Evolutionary conservation across 768 basidiomycete species (phyloP).

Genomic region (Termitomyces sp.): DNA sequence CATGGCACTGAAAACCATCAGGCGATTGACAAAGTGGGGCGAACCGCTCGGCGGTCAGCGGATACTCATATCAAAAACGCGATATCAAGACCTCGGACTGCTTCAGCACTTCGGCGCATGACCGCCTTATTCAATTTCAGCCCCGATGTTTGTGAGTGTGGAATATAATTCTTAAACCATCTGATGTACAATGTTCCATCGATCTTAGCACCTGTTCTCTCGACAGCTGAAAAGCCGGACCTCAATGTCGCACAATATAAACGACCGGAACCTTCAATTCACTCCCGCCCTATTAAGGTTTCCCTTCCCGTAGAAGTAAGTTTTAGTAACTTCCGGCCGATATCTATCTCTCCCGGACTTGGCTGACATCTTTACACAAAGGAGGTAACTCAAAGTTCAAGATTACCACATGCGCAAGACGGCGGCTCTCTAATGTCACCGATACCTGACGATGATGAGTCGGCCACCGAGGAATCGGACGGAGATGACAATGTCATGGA

Average conservation of each 20-base stretch:
- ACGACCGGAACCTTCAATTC: slow-evolving; percentile 11
- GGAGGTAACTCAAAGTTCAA: slow-evolving; percentile 1
- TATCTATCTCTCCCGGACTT: not conserved
- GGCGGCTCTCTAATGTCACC: slow-evolving; percentile 4
- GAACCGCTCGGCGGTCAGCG: slow-evolving; percentile 59
- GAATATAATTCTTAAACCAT: slow-evolving; percentile 1
- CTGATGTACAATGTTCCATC: slow-evolving; percentile 2
- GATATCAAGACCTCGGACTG: slow-evolving; percentile 60
- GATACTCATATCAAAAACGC: slow-evolving; percentile 73
- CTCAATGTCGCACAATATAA: slow-evolving; percentile 22
- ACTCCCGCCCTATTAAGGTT: slow-evolving; percentile 6
- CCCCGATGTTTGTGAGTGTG: slow-evolving; percentile 56
- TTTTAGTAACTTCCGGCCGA: not conserved
- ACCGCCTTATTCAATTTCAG: slow-evolving; percentile 68
- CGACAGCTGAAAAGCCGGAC: slow-evolving; percentile 39
- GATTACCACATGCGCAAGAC: not conserved
- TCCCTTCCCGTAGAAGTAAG: slow-evolving; percentile 11
- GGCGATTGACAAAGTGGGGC: slow-evolving; percentile 67
- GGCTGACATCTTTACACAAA: not conserved
- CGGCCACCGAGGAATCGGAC: slow-evolving; percentile 42
- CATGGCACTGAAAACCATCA: slow-evolving; percentile 22
- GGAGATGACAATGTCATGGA: slow-evolving; percentile 22
- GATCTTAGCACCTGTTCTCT: slow-evolving; percentile 45
- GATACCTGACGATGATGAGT: slow-evolving; percentile 30
- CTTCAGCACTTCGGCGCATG: slow-evolving; percentile 64